Percentiles rank a stretch among this genome's conserved stretches.
These are phyloP conservation scores for Fraxinus sp. DNA, from an alignment of 305 asterid species.

Conservation along the genomic window DNA sequence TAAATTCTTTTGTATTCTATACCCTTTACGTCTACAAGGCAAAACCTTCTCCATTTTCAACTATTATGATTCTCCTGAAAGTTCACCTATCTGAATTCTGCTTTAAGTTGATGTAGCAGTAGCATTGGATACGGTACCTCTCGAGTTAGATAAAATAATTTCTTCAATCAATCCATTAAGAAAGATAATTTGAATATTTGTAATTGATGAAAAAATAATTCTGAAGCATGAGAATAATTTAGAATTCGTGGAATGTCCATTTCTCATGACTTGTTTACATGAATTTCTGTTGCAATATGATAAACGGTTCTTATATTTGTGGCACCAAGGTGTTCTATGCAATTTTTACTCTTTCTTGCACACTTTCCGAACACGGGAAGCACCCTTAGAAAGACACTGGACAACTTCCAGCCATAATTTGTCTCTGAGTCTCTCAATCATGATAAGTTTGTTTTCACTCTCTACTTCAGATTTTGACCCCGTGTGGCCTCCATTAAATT, in stretches of 20 bases:
- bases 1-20: background rate
- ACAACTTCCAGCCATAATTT: background rate
- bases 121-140: background rate
- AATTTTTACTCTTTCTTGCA: background rate
- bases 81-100: background rate
- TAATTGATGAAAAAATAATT: background rate
- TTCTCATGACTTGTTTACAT: background rate
- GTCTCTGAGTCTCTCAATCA: background rate
- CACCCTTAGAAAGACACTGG: background rate
- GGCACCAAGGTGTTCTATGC: background rate
- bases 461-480: background rate
- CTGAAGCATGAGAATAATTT: conserved; percentile 1
- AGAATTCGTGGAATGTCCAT: background rate
- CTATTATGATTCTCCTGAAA: conserved; percentile 5
- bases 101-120: conserved; percentile 4
- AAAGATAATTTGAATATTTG: background rate
- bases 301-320: background rate
- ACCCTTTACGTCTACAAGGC: background rate
- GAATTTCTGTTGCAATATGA: background rate
- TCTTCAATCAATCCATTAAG: background rate
- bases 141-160: background rate
- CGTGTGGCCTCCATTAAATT: background rate
- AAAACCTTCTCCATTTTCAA: conserved; percentile 1
- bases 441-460: background rate
- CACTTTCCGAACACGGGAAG: background rate